Conservation (phyloP, 305 asterid genomes). For the Ajuga reptans region DNA sequence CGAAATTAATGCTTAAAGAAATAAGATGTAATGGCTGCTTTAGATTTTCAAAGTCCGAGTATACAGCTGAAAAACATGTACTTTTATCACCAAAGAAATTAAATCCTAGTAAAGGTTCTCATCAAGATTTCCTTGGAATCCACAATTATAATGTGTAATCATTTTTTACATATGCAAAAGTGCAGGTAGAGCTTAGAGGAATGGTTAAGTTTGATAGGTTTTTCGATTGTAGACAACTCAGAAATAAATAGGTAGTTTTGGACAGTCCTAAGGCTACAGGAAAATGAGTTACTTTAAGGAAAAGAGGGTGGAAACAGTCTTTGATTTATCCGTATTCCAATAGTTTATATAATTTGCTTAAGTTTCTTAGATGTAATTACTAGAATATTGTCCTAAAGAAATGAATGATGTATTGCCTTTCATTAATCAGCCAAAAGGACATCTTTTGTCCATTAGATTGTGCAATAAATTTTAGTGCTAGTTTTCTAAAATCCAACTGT, state of each 20-base stretch:
- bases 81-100: neutral
- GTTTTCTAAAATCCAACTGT: neutral
- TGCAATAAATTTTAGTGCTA: slow-evolving; percentile 14
- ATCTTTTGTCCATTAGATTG: neutral
- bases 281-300: neutral
- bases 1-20: neutral
- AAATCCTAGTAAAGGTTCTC: neutral
- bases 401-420: neutral
- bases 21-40: neutral
- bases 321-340: neutral
- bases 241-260: neutral
- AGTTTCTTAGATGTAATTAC: neutral
- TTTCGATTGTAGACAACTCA: neutral
- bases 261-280: slow-evolving; percentile 4
- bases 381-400: slow-evolving; percentile 4
- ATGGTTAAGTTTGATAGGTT: neutral
- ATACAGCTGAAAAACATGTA: slow-evolving; percentile 1
- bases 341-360: neutral
- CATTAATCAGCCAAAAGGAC: neutral
- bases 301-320: neutral
- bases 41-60: neutral
- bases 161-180: neutral
- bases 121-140: neutral
- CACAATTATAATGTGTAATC: neutral
- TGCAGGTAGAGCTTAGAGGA: neutral